Evolutionary conservation across 768 basidiomycete species (phyloP), one percentile per base, ranked within the genome.

Genomic region (Suillus placidus): DNA sequence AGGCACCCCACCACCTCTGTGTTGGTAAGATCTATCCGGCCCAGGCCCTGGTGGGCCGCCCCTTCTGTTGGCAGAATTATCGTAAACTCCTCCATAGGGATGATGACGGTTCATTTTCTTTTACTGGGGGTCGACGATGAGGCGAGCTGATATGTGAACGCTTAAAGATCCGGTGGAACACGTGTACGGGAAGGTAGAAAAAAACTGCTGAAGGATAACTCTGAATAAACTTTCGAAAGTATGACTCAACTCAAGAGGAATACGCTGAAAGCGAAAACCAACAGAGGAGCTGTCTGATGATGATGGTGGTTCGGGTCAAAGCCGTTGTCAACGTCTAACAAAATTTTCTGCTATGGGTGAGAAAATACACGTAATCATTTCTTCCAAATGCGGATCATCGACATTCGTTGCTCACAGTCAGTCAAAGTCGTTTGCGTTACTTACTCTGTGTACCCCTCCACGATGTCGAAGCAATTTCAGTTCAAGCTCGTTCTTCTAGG

Each of bases 401-500:
- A 55, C 34, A 52, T 52, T 32, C 51, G 20, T 34, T 55, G 54
- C 54, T 54, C 52, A 18, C 52, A 42, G 57, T 38, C 47, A 47
- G 26, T 26, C 26, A n/a, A 52, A 62, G 60, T 49, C 40, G 62
- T 16, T 71, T 69, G 69, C 64, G 69, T 71, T 71, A 55, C 54
- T 55, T 55, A 35, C 54, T 30, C 67, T 70, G 55, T 37, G 57
- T 69, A 71, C 69, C 67, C 70, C 68, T 75, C 76, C 70, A 79
- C 80, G 80, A 96, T 95, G 94, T 93, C 94, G 66, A 93, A 92
- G 78, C 93, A 95, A 80, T 92, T 85, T 71, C 93, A 94, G 79
- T 97, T 97, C 83, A 98, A 98, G 78, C 91, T 99, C 70, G 97
- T 98, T 68, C 87, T 98, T 55, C 87, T 98, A 68, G 97, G 97